Conservation (phyloP, 352 stramenopile species). For the Phytophthora gonapodyides region DNA sequence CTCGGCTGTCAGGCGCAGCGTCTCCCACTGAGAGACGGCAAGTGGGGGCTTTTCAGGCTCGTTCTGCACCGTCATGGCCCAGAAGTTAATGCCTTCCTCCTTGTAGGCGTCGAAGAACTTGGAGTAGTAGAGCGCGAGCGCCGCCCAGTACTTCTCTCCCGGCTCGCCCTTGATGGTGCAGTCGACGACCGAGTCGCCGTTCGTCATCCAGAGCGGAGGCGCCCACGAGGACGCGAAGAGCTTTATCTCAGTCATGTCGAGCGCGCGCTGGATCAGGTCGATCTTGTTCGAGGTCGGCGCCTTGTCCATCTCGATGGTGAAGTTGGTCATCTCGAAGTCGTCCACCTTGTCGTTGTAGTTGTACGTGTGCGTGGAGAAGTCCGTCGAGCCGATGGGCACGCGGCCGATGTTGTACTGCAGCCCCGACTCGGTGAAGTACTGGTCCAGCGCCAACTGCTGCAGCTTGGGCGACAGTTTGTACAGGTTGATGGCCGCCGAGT, state of each 20-base stretch:
- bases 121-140: constrained; percentile 76
- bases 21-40: constrained; percentile 48
- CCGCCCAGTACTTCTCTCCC: constrained; percentile 44
- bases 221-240: constrained; percentile 78
- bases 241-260: constrained; percentile 45
- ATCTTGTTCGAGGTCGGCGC: constrained; percentile 38
- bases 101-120: constrained; percentile 80
- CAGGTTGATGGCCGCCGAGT: constrained; percentile 71
- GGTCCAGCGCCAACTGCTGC: constrained; percentile 55
- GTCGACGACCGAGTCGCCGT: constrained; percentile 46
- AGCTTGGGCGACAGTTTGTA: constrained; percentile 53
- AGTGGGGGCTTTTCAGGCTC: constrained; percentile 55
- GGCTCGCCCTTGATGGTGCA: constrained; percentile 48
- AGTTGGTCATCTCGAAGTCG: constrained; percentile 52
- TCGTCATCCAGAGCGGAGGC: constrained; percentile 81
- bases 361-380: constrained; percentile 68
- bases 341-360: constrained; percentile 45
- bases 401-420: constrained; percentile 71
- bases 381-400: constrained; percentile 70
- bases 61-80: constrained; percentile 78
- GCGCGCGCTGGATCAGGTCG: constrained; percentile 40
- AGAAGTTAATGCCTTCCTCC: constrained; percentile 56
- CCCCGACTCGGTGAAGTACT: constrained; percentile 62
- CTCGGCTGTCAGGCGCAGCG: constrained; percentile 36
- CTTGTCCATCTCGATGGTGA: constrained; percentile 72